These are phyloP conservation scores for Pseudevernia furfuracea DNA, from an alignment of 495 filamentous ascomycete species.

Conservation along the genomic window DNA sequence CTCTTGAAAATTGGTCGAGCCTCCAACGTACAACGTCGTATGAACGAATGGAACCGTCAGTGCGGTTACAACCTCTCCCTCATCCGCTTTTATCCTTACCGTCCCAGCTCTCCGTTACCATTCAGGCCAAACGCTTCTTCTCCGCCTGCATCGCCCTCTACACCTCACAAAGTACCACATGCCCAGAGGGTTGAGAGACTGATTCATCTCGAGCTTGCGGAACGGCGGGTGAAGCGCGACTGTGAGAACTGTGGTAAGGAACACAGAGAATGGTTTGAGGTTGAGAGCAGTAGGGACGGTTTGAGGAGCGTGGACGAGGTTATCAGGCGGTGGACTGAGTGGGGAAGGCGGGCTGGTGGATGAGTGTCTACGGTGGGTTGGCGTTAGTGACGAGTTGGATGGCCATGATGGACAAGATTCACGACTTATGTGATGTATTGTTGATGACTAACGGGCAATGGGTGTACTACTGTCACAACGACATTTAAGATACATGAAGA, in stretches of 20 bases:
- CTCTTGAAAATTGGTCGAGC: constrained; percentile 90
- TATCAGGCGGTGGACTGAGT: constrained; percentile 77
- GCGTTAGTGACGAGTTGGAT: not conserved
- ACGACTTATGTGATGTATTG: not conserved
- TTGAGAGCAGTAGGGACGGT: constrained; percentile 64
- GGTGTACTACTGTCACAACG: not conserved
- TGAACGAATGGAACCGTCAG: constrained; percentile 89
- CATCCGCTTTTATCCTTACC: constrained; percentile 86
- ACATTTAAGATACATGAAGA: not conserved
- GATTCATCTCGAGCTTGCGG: constrained; percentile 80
- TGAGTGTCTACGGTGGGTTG: not conserved
- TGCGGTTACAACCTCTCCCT: constrained; percentile 82
- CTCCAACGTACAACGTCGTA: constrained; percentile 77
- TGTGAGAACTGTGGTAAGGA: constrained; percentile 78
- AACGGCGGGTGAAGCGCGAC: constrained; percentile 55
- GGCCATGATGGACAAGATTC: not conserved
- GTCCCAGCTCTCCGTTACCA: constrained; percentile 42
- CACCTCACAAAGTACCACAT: constrained; percentile 62
- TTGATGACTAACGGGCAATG: not conserved
- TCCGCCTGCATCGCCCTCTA: constrained; percentile 29
- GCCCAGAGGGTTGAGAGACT: constrained; percentile 82
- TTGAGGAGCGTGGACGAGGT: constrained; percentile 74
- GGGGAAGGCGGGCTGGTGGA: constrained; percentile 48
- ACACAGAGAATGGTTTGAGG: constrained; percentile 95
- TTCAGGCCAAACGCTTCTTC: constrained; percentile 25